Conservation (phyloP, 2,329 filamentous ascomycete species). For the Alternaria infectoria region DNA sequence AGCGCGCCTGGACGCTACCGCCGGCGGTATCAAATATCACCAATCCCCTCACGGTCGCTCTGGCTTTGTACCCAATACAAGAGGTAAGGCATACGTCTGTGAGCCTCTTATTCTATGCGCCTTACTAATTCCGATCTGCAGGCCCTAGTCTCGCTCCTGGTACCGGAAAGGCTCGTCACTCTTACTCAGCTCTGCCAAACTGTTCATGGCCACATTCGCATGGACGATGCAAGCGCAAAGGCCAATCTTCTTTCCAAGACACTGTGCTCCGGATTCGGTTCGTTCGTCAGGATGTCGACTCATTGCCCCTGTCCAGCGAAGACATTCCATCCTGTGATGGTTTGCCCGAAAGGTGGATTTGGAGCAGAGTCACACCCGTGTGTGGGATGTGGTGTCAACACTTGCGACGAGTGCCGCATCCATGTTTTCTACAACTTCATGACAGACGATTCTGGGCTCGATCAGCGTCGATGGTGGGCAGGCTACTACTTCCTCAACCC, state of each 20-base stretch:
- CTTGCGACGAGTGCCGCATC: slow-evolving; percentile 38
- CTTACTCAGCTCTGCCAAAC: slow-evolving; percentile 8
- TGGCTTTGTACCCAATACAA: slow-evolving; percentile 11
- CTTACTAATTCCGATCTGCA: background rate
- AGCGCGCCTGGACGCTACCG: slow-evolving; percentile 4
- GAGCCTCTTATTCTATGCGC: background rate
- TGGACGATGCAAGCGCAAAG: slow-evolving; percentile 9
- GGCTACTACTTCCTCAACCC: slow-evolving; percentile 25
- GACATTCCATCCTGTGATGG: background rate
- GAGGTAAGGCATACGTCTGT: slow-evolving; percentile 2
- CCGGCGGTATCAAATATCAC: slow-evolving; percentile 1
- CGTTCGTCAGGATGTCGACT: background rate
- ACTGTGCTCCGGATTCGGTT: slow-evolving; percentile 11
- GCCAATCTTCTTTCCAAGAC: slow-evolving; percentile 16
- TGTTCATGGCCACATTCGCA: slow-evolving; percentile 6
- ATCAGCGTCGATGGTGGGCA: slow-evolving; percentile 24
- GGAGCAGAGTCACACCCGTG: slow-evolving; percentile 24
- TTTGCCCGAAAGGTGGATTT: slow-evolving; percentile 5
- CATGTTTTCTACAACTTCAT: slow-evolving; percentile 35
- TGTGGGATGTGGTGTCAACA: slow-evolving; percentile 24
- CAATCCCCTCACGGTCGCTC: background rate
- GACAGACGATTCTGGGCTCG: slow-evolving; percentile 24
- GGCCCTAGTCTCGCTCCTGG: slow-evolving; percentile 7
- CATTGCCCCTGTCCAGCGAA: slow-evolving; percentile 10
- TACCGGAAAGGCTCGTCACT: slow-evolving; percentile 4